phyloP scores from a whole-genome alignment of 257 asterid genomes.

The Verbena officinalis region DNA sequence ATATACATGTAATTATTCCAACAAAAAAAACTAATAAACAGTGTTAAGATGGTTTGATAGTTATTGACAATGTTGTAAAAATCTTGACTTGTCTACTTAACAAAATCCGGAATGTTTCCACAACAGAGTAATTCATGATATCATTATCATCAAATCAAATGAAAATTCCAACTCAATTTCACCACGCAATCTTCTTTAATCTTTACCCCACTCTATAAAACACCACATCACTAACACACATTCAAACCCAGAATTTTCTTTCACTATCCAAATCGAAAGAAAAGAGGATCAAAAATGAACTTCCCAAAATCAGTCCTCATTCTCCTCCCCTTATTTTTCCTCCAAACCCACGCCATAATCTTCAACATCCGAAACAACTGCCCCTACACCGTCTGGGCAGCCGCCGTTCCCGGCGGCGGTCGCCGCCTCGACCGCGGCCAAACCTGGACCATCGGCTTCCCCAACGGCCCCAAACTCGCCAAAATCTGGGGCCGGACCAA shows the following conservation, averaged over 20 bases:
- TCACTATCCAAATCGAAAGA: not conserved
- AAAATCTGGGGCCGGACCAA: slow-evolving; percentile 62
- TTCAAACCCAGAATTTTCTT: not conserved
- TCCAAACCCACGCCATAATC: slow-evolving; percentile 36
- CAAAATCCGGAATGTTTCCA: no score
- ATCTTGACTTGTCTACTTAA: slow-evolving; percentile 1
- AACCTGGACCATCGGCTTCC: slow-evolving; percentile 39
- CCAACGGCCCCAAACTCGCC: slow-evolving; percentile 30
- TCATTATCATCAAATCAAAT: not conserved
- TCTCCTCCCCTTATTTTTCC: slow-evolving; percentile 32
- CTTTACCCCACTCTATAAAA: not conserved
- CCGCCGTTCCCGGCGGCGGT: slow-evolving; percentile 57
- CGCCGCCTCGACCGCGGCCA: slow-evolving; percentile 47
- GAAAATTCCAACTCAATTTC: slow-evolving; percentile 29
- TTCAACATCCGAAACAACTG: slow-evolving; percentile 50
- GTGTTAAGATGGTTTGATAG: no score
- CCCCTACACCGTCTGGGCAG: slow-evolving; percentile 53
- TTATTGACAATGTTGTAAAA: no score
- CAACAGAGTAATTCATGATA: no score
- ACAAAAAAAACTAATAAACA: no score
- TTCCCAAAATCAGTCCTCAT: not conserved
- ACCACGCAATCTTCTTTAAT: slow-evolving; percentile 27
- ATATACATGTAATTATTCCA: no score
- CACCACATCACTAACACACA: not conserved
- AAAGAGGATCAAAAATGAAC: not conserved